Percentiles rank a stretch among this genome's conserved stretches.
Evolutionary conservation across 208 protist genomes (phyloP).

Genomic region (Trypanosoma brucei): DNA sequence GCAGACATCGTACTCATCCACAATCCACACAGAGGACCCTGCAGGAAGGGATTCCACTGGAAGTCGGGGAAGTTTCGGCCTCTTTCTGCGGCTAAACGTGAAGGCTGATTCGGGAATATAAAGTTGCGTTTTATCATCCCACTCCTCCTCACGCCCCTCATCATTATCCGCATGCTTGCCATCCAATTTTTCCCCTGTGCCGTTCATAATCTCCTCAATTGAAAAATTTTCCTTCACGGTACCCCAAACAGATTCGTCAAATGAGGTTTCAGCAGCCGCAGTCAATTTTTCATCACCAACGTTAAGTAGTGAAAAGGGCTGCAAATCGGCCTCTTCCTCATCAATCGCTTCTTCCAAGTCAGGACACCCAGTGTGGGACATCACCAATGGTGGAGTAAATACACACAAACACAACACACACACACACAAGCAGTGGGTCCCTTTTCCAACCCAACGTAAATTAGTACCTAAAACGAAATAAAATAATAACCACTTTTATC

Average conservation of each 20-base stretch:
- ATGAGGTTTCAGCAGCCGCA: not conserved
- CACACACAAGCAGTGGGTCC: too few species aligned
- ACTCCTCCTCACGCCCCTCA: not conserved
- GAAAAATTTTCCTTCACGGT: not conserved
- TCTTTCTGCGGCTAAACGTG: slow-evolving; percentile 24
- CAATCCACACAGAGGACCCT: slow-evolving; percentile 65
- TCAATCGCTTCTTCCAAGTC: too few species aligned
- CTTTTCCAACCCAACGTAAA: too few species aligned
- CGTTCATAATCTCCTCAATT: not conserved
- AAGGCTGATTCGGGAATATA: slow-evolving; percentile 72
- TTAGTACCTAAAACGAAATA: too few species aligned
- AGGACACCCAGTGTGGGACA: too few species aligned
- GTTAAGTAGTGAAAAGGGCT: not conserved
- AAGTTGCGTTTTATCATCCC: slow-evolving; percentile 26
- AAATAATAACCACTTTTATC: too few species aligned
- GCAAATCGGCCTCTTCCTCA: not conserved
- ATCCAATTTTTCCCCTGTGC: not conserved
- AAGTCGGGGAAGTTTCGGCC: slow-evolving; percentile 46
- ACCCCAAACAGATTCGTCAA: not conserved
- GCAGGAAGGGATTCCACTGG: slow-evolving; percentile 28
- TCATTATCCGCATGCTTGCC: slow-evolving; percentile 1
- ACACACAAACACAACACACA: too few species aligned
- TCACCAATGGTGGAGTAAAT: too few species aligned
- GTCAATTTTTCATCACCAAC: not conserved
- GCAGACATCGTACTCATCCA: slow-evolving; percentile 79